Evolutionary conservation across 2,329 filamentous ascomycete genomes (phyloP), one percentile per base, ranked within the genome.

Genomic region (Pseudogymnoascus sp.): DNA sequence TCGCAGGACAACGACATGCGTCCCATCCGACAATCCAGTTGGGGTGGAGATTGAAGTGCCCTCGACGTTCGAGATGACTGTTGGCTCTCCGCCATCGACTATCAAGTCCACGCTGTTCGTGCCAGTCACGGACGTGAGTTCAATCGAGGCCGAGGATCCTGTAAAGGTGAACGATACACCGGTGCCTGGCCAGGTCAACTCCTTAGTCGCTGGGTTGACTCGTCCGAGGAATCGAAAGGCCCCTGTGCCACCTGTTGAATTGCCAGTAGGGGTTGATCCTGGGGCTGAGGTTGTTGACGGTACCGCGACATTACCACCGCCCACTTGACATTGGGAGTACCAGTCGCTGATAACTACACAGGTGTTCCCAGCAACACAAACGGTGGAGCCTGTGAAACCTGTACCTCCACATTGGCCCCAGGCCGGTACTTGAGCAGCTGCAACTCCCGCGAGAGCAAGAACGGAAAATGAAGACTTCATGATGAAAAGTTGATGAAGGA

Each of bases 171-270:
- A 55, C 76, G 73, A 69, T 2, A 79, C 69, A 14, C 77, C 77
- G 0, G 76, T 77, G 42, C 74, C 75, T 0, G 77, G 75, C 77
- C 77, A 79, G n/a, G 75, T 78, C 19, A 79, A 69, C 66, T 78
- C 73, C 52, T 72, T 73, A 5, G 75, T 78, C 16, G 70, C 69
- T 0, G 77, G 76, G 55, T 78, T 77, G 23, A 78, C 76, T 42
- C 76, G 70, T n/a, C 75, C 76, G 11, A 78, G 65, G 63, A 72
- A 74, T 58, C 67, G 72, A 66, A 12, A 65, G 28, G 2, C 62
- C n/a, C n/a, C 42, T 19, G 3, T 14, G 11, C 39, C 19, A 45
- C 41, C 22, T 3, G 49, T 28, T 5, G 42, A 28, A 12, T 25
- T 25, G 9, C 42, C 42, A 7, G 42, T 55, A 5, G 49, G 28